Evolutionary conservation across 2,329 filamentous ascomycete species (phyloP).

Genomic region (Xylariaceae sp.): DNA sequence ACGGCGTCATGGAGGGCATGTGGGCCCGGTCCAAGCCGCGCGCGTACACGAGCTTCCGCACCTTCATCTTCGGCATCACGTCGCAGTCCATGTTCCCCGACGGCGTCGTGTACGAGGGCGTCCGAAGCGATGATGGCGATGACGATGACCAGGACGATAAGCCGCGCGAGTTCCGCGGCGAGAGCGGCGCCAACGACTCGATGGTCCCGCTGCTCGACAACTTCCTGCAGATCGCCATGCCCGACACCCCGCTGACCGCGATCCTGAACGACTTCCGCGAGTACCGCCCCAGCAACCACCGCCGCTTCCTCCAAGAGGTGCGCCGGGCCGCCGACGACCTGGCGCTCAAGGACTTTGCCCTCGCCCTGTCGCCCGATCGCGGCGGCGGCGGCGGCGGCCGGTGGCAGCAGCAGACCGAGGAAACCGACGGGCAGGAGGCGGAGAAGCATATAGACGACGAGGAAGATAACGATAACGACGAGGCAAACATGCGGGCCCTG

Average conservation of each 20-base stretch:
- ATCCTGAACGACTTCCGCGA: slow-evolving; percentile 84
- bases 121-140: no score
- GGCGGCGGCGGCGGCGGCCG: slow-evolving; percentile 24
- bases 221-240: slow-evolving; percentile 79
- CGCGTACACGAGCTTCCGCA: slow-evolving; percentile 83
- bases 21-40: slow-evolving; percentile 80
- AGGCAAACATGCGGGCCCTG: no score
- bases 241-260: slow-evolving; percentile 76
- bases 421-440: no score
- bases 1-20: slow-evolving; percentile 81
- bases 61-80: slow-evolving; percentile 95
- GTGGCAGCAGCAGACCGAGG: no score
- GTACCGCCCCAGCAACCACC: slow-evolving; percentile 84
- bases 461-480: slow-evolving; percentile 32
- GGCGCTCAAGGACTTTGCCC: slow-evolving; percentile 51
- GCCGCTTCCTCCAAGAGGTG: slow-evolving; percentile 73
- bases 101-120: slow-evolving; percentile 82
- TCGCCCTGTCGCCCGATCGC: slow-evolving; percentile 21
- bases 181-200: slow-evolving; percentile 88
- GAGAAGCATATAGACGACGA: no score
- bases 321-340: slow-evolving; percentile 39
- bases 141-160: slow-evolving; percentile 58
- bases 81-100: slow-evolving; percentile 90
- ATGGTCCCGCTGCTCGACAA: slow-evolving; percentile 85
- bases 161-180: slow-evolving; percentile 77